Evolutionary conservation across 768 basidiomycete genomes (phyloP).

Genomic region (Xerocomellus amylosporus): DNA sequence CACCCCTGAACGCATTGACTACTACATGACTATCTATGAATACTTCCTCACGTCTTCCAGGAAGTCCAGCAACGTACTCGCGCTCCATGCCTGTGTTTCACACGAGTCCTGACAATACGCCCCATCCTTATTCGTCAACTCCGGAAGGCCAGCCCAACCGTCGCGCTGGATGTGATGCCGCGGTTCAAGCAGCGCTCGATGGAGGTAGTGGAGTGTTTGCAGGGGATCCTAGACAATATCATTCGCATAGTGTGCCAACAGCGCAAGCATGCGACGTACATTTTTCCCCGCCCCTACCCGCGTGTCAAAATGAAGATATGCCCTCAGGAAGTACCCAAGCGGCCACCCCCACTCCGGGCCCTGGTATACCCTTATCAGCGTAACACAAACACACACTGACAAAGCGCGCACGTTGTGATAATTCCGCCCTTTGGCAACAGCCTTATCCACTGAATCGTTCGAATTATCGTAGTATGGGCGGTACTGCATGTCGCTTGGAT

Average conservation of each 20-base stretch:
- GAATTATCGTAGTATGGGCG: conserved; percentile 91
- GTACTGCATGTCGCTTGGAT: conserved; percentile 84
- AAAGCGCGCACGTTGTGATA: conserved; percentile 72
- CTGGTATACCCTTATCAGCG: conserved; percentile 36
- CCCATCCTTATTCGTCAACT: conserved; percentile 86
- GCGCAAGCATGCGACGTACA: conserved; percentile 41
- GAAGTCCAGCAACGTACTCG: conserved; percentile 89
- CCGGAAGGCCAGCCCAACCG: conserved; percentile 92
- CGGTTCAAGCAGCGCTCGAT: conserved; percentile 65
- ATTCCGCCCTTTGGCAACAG: conserved; percentile 90
- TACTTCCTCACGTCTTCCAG: conserved; percentile 56
- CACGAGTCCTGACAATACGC: conserved; percentile 85
- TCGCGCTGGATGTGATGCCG: conserved; percentile 75
- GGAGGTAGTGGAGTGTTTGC: conserved; percentile 77
- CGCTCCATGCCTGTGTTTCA: conserved; percentile 94
- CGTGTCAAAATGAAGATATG: conserved; percentile 87
- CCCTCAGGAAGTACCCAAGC: conserved; percentile 90
- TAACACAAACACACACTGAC: not conserved
- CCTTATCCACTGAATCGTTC: conserved; percentile 81
- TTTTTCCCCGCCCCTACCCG: conserved; percentile 62
- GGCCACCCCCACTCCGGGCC: conserved; percentile 97
- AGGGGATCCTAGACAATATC: conserved; percentile 52
- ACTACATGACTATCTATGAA: conserved; percentile 8
- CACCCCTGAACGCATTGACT: not conserved
- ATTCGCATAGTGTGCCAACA: not conserved